Conservation (phyloP, 805 yeast genomes). For the Saccharomycopsis sp. region DNA sequence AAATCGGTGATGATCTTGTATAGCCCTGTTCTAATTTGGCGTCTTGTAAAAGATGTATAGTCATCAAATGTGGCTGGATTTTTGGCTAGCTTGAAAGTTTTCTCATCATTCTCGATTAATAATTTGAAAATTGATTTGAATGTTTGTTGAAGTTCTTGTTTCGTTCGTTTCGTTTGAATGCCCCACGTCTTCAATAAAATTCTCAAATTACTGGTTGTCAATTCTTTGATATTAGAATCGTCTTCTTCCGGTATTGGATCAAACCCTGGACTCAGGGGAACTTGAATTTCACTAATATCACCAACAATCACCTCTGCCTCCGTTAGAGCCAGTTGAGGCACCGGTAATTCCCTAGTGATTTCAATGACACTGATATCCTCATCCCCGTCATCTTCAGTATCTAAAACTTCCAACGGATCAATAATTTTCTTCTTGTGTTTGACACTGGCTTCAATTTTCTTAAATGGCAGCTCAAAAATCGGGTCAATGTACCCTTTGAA, state of each 20-base stretch:
- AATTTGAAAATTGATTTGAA: not conserved
- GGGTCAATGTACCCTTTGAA: conserved; percentile 14
- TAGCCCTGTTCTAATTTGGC: conserved; percentile 4
- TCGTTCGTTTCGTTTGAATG: conserved; percentile 9
- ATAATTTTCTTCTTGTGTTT: conserved; percentile 8
- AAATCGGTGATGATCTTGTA: conserved; percentile 4
- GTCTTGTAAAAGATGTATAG: not conserved
- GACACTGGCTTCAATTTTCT: conserved; percentile 22
- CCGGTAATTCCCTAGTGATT: conserved; percentile 8
- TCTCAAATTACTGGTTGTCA: conserved; percentile 1
- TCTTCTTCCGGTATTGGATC: conserved; percentile 1
- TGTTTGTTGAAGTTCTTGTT: conserved; percentile 2
- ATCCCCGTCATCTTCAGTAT: conserved; percentile 17
- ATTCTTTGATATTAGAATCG: not conserved
- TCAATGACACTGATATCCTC: conserved; percentile 19
- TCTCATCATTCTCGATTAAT: not conserved
- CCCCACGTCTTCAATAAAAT: conserved; percentile 14
- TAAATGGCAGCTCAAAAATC: conserved; percentile 11
- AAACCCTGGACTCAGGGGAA: conserved; percentile 13
- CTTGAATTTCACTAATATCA: conserved; percentile 15
- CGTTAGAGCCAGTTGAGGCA: not conserved
- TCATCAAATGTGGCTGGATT: not conserved
- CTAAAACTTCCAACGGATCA: conserved; percentile 12
- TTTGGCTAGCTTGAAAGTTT: not conserved
- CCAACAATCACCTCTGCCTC: too few species aligned